Evolutionary conservation across 1,284 basidiomycete genomes (phyloP), one percentile per base, ranked within the genome.

Genomic region (Lentinula novae-zelandiae): DNA sequence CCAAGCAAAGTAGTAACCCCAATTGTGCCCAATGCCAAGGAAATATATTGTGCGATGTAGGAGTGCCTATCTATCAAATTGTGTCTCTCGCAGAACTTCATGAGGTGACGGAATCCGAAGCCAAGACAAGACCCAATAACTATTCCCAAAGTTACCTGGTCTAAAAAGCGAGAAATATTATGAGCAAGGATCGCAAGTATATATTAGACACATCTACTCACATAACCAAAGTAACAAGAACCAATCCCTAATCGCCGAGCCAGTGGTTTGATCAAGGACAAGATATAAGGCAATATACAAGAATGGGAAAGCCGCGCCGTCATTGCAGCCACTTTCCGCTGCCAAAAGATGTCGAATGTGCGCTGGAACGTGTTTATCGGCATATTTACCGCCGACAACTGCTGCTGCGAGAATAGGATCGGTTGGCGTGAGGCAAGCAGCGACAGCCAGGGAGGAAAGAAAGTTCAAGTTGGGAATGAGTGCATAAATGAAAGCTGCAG

Each of bases 291-390:
- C 87, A 63, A 99, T 85, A 75, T 91, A 98, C 38, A 99, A 81
- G 73, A 99, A 98, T 0, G 96, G 96, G 73, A 97, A 99, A 0
- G 96, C 96, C 1, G 93, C 94, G 33, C 95, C 95, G 66, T 97
- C 95, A 72, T 97, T 97, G 70, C 92, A 93, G 12, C 93, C 96
- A 57, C 89, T 91, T 76, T 99, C 96, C 33, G 94, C 95, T 22
- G 93, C 93, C 13, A 98, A 73, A 7, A 92, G 82, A 73, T 98
- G 94, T 33, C 80, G 88, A 53, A 99, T 82, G 72, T 99, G 97
- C 0, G 94, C 89, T 0, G 96, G 96, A 15, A 99, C 96, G 69
- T 99, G 96, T 71, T 98, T 97, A 73, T 99, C 93, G 2, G 96
- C 96, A 78, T 96, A 99, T 75, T 95, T 96, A 58, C 97, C 96